Conservation (phyloP, 768 basidiomycete genomes). For the Pleurotus sapidus region DNA sequence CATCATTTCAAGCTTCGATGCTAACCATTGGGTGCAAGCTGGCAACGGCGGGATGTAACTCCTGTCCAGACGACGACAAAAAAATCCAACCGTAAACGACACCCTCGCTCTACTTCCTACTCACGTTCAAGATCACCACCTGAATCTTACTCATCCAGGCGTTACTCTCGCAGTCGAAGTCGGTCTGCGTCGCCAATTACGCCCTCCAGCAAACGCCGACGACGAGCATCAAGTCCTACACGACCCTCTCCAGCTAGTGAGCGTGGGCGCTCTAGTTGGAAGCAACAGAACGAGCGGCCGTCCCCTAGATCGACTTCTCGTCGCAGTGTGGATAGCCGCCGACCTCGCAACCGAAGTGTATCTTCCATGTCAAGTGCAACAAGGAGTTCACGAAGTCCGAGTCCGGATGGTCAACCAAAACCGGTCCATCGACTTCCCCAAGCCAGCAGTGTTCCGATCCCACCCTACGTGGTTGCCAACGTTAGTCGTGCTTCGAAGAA, state of each 20-base stretch:
- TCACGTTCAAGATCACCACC: constrained; percentile 64
- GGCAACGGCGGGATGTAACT: constrained; percentile 59
- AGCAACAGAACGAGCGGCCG: constrained; percentile 17
- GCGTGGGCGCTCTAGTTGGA: constrained; percentile 35
- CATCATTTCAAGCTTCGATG: neutral
- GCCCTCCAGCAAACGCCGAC: constrained; percentile 53
- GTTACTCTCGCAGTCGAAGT: constrained; percentile 64
- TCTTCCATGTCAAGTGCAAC: constrained; percentile 58
- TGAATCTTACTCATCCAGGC: constrained; percentile 62
- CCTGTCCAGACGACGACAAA: constrained; percentile 25
- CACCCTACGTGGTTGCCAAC: constrained; percentile 19
- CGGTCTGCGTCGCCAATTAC: constrained; percentile 53
- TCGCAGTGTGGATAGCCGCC: constrained; percentile 33
- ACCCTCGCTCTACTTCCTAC: constrained; percentile 47
- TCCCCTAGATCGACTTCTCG: constrained; percentile 39
- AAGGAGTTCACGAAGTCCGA: constrained; percentile 55
- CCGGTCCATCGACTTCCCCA: constrained; percentile 64
- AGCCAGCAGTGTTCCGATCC: constrained; percentile 28
- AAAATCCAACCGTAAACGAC: constrained; percentile 34
- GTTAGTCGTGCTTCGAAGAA: constrained; percentile 9
- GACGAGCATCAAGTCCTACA: constrained; percentile 49
- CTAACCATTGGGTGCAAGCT: constrained; percentile 35
- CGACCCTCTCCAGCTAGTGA: constrained; percentile 37
- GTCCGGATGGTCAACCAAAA: constrained; percentile 48
- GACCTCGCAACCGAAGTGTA: constrained; percentile 41